Base-by-base conservation (phyloP, 257 asterid genomes). In the Ballota nigra region DNA sequence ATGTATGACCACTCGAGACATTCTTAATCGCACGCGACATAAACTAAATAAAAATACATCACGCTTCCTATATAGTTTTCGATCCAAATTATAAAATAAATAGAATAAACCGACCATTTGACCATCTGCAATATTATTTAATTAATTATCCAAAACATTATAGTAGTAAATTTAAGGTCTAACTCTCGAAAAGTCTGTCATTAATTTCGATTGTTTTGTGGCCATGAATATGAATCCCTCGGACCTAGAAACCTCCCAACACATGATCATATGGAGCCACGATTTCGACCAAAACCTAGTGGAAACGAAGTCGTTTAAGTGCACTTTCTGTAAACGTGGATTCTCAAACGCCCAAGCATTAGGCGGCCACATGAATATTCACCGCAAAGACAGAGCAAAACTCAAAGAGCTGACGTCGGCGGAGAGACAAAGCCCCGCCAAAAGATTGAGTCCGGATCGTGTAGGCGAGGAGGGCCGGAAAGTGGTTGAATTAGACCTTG, bases 341-440 rank as follows among this genome's bases (percentile, higher is more conserved):
- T 90, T 90, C 41, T 83, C 92, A 4, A 90, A 88, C 78, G 95
- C 97, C 0, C 95, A 88, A 62, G 96, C 96, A 2, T 75, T 90
- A 22, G 95, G 96, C 9, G 96, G 96, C 28, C 96, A 90, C 67
- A 88, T 88, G 97, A 90, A 88, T 65, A 83, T 88, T 8, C 97
- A 90, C 74, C 64, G 97, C 47, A 90, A 76, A 77, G 97, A 88
- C 60, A 79, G 95, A 63, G 95, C 93, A 0, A 86, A 80, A 68
- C 92, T 88, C 29, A 70, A 40, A 38, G 87, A 87, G 28, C 68
- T 80, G 41, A 74, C 81, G 9, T 34, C 68, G n/a, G 1, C 8
- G 38, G 1, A n/a, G n/a, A n/a, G n/a, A n/a, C n/a, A n/a, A n/a
- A n/a, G n/a, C n/a, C n/a, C n/a, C n/a, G n/a, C n/a, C n/a, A n/a